phyloP scores from a whole-genome alignment of 345 rosid genomes.

The Ceriops decandra region DNA sequence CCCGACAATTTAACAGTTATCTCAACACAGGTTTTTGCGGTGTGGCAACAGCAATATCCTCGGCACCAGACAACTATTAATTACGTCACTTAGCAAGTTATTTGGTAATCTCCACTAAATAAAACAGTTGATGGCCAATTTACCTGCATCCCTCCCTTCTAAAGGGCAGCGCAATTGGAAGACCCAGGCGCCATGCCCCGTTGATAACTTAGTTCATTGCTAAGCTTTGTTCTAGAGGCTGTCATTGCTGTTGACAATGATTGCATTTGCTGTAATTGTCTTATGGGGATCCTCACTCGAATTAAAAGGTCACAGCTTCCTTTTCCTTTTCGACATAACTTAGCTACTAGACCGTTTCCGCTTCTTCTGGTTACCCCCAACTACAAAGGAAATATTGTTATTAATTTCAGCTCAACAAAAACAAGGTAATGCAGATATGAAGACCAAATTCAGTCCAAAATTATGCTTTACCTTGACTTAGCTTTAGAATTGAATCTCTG shows the following conservation, averaged over 20 bases:
- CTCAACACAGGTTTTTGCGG: too few relatives aligned
- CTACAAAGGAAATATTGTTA: background rate
- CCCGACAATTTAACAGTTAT: too few relatives aligned
- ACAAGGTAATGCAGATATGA: background rate
- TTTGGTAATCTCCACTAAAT: background rate
- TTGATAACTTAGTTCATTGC: constrained; percentile 24
- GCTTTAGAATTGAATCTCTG: constrained; percentile 6
- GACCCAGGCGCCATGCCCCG: constrained; percentile 26
- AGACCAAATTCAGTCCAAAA: background rate
- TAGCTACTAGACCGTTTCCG: constrained; percentile 19
- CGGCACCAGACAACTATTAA: too few relatives aligned
- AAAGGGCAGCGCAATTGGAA: constrained; percentile 20
- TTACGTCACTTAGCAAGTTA: too few relatives aligned
- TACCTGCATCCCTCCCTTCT: constrained; percentile 37
- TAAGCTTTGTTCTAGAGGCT: constrained; percentile 19
- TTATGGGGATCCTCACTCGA: constrained; percentile 27
- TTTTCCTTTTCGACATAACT: constrained; percentile 24
- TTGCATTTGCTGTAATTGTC: constrained; percentile 26
- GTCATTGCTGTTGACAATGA: constrained; percentile 29
- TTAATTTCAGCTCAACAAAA: background rate
- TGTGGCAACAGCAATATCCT: too few relatives aligned
- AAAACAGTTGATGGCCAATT: background rate
- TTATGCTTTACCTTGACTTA: constrained; percentile 8
- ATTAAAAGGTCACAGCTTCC: constrained; percentile 22
- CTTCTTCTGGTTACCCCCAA: constrained; percentile 19